These are phyloP conservation scores for Wolfiporia cocos DNA, from an alignment of 1,284 basidiomycete genomes.

Conservation along the genomic window DNA sequence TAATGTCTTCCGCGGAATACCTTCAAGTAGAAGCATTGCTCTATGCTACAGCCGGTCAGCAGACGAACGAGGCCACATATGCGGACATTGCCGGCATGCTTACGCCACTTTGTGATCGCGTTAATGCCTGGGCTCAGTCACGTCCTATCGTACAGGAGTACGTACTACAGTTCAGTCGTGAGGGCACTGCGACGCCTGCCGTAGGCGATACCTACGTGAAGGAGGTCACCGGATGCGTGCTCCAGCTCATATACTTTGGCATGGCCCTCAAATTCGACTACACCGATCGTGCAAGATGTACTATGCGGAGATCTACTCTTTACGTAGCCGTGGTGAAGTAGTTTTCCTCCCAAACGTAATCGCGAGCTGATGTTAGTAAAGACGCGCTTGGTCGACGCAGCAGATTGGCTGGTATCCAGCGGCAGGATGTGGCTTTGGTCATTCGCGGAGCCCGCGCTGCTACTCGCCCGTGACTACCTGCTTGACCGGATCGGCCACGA, in stretches of 20 bases:
- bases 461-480: conserved; percentile 1
- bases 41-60: background rate
- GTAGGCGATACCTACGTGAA: background rate
- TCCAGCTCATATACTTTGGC: conserved; percentile 1
- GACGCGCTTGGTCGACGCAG: conserved; percentile 2
- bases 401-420: background rate
- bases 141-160: background rate
- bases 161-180: background rate
- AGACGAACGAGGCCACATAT: background rate
- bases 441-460: conserved; percentile 1
- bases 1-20: background rate
- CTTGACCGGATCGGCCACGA: background rate
- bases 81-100: background rate
- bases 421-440: background rate
- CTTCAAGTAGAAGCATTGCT: background rate
- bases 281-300: background rate
- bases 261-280: conserved; percentile 3
- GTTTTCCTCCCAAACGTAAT: too few relatives aligned
- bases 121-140: background rate
- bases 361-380: too few relatives aligned
- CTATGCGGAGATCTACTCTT: background rate
- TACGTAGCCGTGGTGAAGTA: conserved; percentile 1
- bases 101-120: background rate
- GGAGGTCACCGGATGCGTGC: background rate
- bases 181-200: too few relatives aligned